These are phyloP conservation scores for Podila epigama DNA, from an alignment of 192 early-diverging fungal species.

Conservation along the genomic window DNA sequence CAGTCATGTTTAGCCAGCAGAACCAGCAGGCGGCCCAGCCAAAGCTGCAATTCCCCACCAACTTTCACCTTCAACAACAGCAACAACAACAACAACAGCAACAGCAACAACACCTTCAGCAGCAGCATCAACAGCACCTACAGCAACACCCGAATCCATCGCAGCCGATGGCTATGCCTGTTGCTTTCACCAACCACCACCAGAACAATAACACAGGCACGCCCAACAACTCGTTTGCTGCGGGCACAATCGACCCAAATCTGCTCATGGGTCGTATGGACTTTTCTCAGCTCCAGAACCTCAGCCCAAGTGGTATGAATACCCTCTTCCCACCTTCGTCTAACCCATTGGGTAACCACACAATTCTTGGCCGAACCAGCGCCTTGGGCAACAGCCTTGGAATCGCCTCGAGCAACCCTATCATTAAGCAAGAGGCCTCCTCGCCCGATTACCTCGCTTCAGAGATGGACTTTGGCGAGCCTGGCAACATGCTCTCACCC, in stretches of 20 bases:
- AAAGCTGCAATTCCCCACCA: slow-evolving; percentile 26
- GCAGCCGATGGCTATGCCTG: slow-evolving; percentile 21
- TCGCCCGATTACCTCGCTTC: slow-evolving; percentile 21
- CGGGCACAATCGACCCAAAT: slow-evolving; percentile 15
- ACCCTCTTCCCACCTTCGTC: slow-evolving; percentile 9
- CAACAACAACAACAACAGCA: slow-evolving; percentile 14
- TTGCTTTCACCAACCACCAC: slow-evolving; percentile 7
- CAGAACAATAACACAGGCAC: slow-evolving; percentile 13
- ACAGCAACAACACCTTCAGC: slow-evolving; percentile 9
- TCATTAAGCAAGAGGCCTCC: slow-evolving; percentile 37
- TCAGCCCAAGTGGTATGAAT: not conserved
- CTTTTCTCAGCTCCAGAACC: slow-evolving; percentile 33
- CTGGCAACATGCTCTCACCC: slow-evolving; percentile 36
- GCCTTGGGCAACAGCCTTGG: not conserved
- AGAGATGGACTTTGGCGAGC: slow-evolving; percentile 43
- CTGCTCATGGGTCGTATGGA: slow-evolving; percentile 31
- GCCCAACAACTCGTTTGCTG: slow-evolving; percentile 20
- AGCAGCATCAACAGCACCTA: slow-evolving; percentile 1
- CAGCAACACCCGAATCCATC: too few species aligned
- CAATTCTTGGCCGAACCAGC: slow-evolving; percentile 1
- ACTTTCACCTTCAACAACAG: slow-evolving; percentile 16
- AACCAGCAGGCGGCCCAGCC: slow-evolving; percentile 8
- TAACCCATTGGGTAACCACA: not conserved
- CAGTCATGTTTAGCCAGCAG: slow-evolving; percentile 24
- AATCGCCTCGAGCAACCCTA: not conserved